Conservation (phyloP, 108 stramenopile species). For the Mediolabrus comicus region DNA sequence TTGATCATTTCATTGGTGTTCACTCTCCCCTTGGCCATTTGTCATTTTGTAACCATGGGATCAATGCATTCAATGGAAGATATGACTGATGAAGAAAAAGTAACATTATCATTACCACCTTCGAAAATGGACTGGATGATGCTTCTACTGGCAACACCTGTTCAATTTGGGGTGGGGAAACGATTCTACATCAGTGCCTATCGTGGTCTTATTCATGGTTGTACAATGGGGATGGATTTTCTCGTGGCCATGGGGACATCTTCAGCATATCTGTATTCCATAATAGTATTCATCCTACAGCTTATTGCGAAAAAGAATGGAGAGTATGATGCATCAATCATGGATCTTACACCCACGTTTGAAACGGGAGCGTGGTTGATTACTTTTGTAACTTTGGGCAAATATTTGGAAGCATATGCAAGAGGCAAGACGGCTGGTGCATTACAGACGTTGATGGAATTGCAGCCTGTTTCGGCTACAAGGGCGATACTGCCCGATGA, state of each 20-base stretch:
- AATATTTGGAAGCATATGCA: conserved; percentile 88
- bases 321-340: conserved; percentile 13
- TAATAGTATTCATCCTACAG: conserved; percentile 46
- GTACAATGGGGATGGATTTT: conserved; percentile 92
- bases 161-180: conserved; percentile 88
- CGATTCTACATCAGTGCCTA: conserved; percentile 84
- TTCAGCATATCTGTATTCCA: conserved; percentile 83
- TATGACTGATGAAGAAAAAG: background rate
- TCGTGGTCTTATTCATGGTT: conserved; percentile 61
- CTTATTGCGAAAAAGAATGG: conserved; percentile 9
- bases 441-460: conserved; percentile 81
- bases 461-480: conserved; percentile 71
- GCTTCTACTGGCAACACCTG: conserved; percentile 67
- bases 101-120: conserved; percentile 1
- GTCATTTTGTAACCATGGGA: conserved; percentile 45
- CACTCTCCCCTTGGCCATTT: conserved; percentile 54
- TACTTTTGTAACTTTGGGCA: conserved; percentile 94
- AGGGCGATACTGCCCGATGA: conserved; percentile 23
- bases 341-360: conserved; percentile 64
- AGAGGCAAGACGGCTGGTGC: conserved; percentile 88
- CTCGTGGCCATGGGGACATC: conserved; percentile 93
- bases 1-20: conserved; percentile 40
- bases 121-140: conserved; percentile 37
- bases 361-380: conserved; percentile 97
- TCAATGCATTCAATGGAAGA: conserved; percentile 11